Evolutionary conservation across 208 protist genomes (phyloP).

Genomic region (Entamoeba dispar): DNA sequence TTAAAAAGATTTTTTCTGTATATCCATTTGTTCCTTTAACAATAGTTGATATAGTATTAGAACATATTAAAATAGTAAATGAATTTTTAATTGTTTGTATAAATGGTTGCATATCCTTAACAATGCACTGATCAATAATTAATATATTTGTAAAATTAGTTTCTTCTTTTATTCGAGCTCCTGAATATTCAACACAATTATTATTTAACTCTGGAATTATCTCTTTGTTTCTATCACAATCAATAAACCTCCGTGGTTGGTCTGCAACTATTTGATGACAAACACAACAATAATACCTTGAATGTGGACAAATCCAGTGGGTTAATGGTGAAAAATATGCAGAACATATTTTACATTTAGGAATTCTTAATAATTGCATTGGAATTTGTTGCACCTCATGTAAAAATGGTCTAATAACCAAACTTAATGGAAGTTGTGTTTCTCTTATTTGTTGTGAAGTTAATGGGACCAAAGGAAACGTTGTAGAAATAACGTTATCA

Average conservation of each 20-base stretch:
- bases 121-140: not conserved
- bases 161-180: not conserved
- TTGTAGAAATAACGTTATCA: too few relatives aligned
- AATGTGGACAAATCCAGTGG: not conserved
- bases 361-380: not conserved
- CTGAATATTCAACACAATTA: not conserved
- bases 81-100: not conserved
- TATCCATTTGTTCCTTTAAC: not conserved
- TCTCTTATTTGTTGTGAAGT: not conserved
- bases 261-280: not conserved
- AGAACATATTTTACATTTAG: not conserved
- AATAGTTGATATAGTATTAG: not conserved
- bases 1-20: not conserved
- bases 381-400: not conserved
- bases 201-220: not conserved
- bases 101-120: not conserved
- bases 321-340: not conserved
- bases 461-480: too few relatives aligned
- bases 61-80: not conserved
- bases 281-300: not conserved
- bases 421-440: not conserved
- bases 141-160: not conserved
- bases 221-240: not conserved
- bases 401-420: not conserved
- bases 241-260: not conserved